Evolutionary conservation across 805 yeast species (phyloP), one percentile per base, ranked within the genome.

Genomic region (Metschnikowia santaceciliae): DNA sequence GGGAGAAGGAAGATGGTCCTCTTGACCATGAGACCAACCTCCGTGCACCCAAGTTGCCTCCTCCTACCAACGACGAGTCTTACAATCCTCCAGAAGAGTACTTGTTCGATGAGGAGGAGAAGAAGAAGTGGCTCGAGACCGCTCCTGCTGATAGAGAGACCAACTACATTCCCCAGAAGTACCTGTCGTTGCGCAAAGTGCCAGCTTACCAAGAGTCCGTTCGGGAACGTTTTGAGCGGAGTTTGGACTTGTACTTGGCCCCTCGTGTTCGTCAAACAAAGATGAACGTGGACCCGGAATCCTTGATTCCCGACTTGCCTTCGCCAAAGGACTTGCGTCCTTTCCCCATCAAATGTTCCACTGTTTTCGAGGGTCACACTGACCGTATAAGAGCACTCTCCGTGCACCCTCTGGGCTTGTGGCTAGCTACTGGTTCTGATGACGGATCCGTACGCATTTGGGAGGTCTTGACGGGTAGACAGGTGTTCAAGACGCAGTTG

Each of bases 11-110:
- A 41, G 71, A 70, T 39, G 64, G 59, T 37, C 66, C 76, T 3
- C 70, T 72, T 35, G 96, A 90, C 63, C 96, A 91, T 68, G 75
- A 90, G 43, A 90, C 90, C 96, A 90, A 82, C 56, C 75, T 92
- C 60, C 82, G 96, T 65, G 99, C 99, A 14, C 99, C 99, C 36
- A 92, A 94, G 68, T 60, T 90, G 61, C 83, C 96, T 14, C 98
- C 97, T 34, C 99, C 99, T 51, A 89, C 97, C 0, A 83, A 94
- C 65, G 99, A 92, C 59, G 97, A 92, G 73, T 84, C 94, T 61
- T 94, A 94, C 69, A 94, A 94, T 65, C 99, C 99, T 35, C 99
- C 99, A 4, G 96, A 79, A 63, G 99, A 94, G 74, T 94, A 94
- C 63, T 72, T 94, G 58, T 72, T 89, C 54, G 83, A 83, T 13